Evolutionary conservation across 2,329 filamentous ascomycete genomes (phyloP).

Genomic region (Chaetomiaceae sp.): DNA sequence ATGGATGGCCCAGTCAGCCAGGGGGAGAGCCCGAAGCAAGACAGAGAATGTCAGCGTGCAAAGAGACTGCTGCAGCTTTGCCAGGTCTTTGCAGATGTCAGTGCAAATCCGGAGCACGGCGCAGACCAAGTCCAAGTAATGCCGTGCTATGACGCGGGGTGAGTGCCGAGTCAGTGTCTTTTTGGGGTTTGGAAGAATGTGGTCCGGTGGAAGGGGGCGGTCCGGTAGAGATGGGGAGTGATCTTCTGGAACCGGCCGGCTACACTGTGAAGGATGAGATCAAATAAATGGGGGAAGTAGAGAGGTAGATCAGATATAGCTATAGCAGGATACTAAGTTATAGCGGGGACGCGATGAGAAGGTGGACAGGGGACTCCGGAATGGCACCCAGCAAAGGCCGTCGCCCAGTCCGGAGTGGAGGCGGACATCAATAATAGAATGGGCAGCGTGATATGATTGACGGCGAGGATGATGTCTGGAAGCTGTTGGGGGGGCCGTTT

Average conservation of each 20-base stretch:
- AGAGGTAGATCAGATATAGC: slow-evolving; percentile 25
- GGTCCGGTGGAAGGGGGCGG: slow-evolving; percentile 2
- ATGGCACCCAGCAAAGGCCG: slow-evolving; percentile 12
- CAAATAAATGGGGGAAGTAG: slow-evolving; percentile 16
- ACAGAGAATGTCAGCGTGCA: background rate
- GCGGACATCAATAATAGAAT: slow-evolving; percentile 22
- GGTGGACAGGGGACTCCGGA: slow-evolving; percentile 12
- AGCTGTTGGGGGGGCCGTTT: slow-evolving; percentile 1
- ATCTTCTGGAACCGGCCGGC: slow-evolving; percentile 26
- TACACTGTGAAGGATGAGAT: slow-evolving; percentile 23
- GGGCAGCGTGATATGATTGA: slow-evolving; percentile 24
- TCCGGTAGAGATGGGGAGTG: slow-evolving; percentile 20
- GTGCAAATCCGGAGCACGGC: slow-evolving; percentile 22
- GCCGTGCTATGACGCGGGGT: slow-evolving; percentile 21
- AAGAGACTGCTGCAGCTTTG: background rate
- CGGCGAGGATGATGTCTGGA: slow-evolving; percentile 24
- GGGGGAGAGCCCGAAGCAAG: background rate
- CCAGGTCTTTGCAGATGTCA: slow-evolving; percentile 4
- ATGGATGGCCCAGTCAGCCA: background rate
- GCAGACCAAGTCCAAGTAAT: slow-evolving; percentile 21
- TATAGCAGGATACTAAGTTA: slow-evolving; percentile 23
- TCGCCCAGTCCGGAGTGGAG: slow-evolving; percentile 6
- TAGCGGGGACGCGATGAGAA: slow-evolving; percentile 12
- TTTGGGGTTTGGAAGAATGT: slow-evolving; percentile 1
- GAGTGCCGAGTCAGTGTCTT: slow-evolving; percentile 1